These are phyloP conservation scores for Amauroascus niger DNA, from an alignment of 2,329 filamentous ascomycete genomes.

Conservation along the genomic window DNA sequence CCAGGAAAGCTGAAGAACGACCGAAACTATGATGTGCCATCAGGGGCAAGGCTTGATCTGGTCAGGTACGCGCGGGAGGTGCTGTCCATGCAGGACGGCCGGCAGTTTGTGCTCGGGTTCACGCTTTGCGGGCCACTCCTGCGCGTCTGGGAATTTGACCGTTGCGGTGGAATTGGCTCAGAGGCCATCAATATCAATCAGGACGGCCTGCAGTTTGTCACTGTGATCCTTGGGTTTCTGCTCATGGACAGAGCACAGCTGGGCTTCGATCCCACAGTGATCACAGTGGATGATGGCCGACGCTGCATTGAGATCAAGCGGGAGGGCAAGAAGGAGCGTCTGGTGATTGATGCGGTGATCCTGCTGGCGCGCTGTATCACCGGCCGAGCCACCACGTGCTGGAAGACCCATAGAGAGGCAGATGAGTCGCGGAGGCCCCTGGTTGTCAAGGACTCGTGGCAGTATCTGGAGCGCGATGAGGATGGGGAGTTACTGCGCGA, in stretches of 20 bases:
- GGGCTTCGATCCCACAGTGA: slow-evolving; percentile 40
- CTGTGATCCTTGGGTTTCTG: slow-evolving; percentile 11
- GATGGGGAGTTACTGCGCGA: slow-evolving; percentile 23
- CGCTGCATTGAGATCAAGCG: slow-evolving; percentile 10
- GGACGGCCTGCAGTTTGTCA: slow-evolving; percentile 11
- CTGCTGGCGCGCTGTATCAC: slow-evolving; percentile 27
- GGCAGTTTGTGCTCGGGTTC: slow-evolving; percentile 40
- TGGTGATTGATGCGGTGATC: slow-evolving; percentile 36
- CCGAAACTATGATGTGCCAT: slow-evolving; percentile 27
- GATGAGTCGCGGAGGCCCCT: slow-evolving; percentile 1
- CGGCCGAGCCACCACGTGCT: slow-evolving; percentile 38
- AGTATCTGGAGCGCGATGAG: slow-evolving; percentile 23
- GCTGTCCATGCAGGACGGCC: slow-evolving; percentile 5
- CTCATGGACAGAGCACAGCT: slow-evolving; percentile 35
- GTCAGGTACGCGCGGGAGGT: too few relatives aligned
- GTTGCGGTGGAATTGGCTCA: slow-evolving; percentile 39
- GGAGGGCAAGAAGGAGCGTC: slow-evolving; percentile 27
- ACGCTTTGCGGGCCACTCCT: slow-evolving; percentile 41
- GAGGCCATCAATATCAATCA: slow-evolving; percentile 12
- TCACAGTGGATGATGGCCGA: slow-evolving; percentile 8
- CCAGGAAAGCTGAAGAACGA: slow-evolving; percentile 36
- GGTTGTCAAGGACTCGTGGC: slow-evolving; percentile 23
- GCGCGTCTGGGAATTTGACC: slow-evolving; percentile 41
- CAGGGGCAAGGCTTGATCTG: slow-evolving; percentile 32
- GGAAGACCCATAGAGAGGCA: slow-evolving; percentile 34